Conservation (phyloP, 2,329 filamentous ascomycete genomes). For the Onygenales sp. region DNA sequence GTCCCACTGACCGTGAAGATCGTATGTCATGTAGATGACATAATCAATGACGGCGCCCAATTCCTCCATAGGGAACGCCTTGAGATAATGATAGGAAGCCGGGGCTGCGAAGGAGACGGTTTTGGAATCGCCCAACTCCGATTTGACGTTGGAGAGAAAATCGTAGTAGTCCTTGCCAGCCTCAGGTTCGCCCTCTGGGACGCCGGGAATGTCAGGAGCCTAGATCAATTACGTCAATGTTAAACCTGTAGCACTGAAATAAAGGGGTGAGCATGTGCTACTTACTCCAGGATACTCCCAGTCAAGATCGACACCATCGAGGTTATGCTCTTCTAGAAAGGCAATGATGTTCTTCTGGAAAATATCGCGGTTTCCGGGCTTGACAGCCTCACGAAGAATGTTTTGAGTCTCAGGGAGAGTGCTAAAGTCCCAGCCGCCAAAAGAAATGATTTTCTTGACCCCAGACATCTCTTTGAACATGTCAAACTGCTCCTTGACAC, state of each 20-base stretch:
- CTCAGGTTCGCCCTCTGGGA: slow-evolving; percentile 16
- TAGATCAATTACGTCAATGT: neutral
- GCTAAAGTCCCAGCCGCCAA: slow-evolving; percentile 36
- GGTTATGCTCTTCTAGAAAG: slow-evolving; percentile 29
- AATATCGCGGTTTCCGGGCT: slow-evolving; percentile 26
- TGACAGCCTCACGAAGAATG: slow-evolving; percentile 30
- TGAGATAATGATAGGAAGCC: slow-evolving; percentile 21
- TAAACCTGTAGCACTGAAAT: neutral
- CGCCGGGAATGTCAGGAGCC: slow-evolving; percentile 23
- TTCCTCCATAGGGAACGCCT: slow-evolving; percentile 15
- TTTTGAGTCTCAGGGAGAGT: slow-evolving; percentile 26
- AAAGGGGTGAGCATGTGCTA: neutral
- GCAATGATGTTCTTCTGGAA: slow-evolving; percentile 27
- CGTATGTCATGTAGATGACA: slow-evolving; percentile 28
- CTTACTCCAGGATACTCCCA: slow-evolving; percentile 26
- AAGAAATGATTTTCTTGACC: slow-evolving; percentile 29
- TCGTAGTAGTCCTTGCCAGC: slow-evolving; percentile 24
- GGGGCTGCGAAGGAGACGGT: slow-evolving; percentile 16
- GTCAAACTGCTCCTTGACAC: neutral
- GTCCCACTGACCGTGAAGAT: slow-evolving; percentile 20
- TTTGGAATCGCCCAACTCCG: slow-evolving; percentile 9
- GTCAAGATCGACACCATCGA: slow-evolving; percentile 33
- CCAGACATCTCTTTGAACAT: neutral
- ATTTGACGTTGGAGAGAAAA: slow-evolving; percentile 16
- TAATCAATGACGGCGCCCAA: slow-evolving; percentile 19